phyloP scores from a whole-genome alignment of 2,329 filamentous ascomycete genomes.

The Ophiostoma australiae region DNA sequence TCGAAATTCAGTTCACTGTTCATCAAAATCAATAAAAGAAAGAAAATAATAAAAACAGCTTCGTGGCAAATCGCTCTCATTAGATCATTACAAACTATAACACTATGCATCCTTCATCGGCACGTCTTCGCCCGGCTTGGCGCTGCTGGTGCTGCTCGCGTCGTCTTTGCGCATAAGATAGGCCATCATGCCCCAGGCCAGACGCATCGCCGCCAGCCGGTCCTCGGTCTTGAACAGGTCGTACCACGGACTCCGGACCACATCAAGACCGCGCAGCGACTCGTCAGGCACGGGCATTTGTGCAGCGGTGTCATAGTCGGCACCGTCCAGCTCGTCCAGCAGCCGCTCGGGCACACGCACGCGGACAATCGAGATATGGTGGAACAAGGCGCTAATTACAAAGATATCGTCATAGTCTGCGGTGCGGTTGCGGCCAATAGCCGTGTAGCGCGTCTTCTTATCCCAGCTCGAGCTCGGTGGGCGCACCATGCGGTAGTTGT shows the following conservation, averaged over 20 bases:
- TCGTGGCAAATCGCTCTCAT: neutral
- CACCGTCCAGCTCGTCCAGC: constrained; percentile 50
- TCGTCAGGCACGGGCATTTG: neutral
- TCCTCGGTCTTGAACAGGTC: constrained; percentile 54
- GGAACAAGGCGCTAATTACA: constrained; percentile 56
- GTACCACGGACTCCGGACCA: constrained; percentile 57
- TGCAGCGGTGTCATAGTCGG: constrained; percentile 30
- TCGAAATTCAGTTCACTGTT: no score
- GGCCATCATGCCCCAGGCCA: constrained; percentile 56
- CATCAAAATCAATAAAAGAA: no score
- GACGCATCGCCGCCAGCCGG: constrained; percentile 51
- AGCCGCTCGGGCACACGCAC: constrained; percentile 53
- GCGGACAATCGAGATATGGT: constrained; percentile 55
- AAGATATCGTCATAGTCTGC: constrained; percentile 56
- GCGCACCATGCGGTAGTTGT: constrained; percentile 59
- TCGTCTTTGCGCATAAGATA: constrained; percentile 49
- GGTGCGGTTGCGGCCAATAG: constrained; percentile 49
- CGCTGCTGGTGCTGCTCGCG: neutral
- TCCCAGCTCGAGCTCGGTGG: constrained; percentile 57
- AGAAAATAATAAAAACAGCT: no score
- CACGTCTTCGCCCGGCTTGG: constrained; percentile 21
- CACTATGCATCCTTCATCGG: constrained; percentile 8
- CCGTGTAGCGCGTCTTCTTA: constrained; percentile 52
- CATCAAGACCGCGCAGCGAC: constrained; percentile 37
- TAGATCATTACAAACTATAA: neutral